phyloP scores from a whole-genome alignment of 345 rosid species.

The Linum lewisii region DNA sequence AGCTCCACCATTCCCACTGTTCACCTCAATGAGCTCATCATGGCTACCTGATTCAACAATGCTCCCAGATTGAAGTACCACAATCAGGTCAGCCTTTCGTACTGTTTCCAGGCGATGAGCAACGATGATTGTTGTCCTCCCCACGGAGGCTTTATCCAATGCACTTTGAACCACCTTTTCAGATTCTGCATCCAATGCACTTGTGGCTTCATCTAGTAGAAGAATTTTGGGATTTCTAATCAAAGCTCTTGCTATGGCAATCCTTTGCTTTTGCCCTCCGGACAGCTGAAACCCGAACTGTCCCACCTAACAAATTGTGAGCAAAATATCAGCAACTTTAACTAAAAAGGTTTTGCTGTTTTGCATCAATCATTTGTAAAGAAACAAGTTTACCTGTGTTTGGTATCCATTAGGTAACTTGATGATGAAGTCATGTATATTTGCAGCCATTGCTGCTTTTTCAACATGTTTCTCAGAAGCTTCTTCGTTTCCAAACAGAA shows the following conservation, averaged over 20 bases:
- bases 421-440: conserved; percentile 45
- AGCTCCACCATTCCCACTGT: conserved; percentile 23
- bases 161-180: conserved; percentile 47
- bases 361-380: neutral
- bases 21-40: conserved; percentile 32
- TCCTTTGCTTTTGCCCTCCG: conserved; percentile 53
- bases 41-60: conserved; percentile 46
- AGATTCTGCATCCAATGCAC: conserved; percentile 43
- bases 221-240: conserved; percentile 39
- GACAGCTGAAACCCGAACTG: conserved; percentile 43
- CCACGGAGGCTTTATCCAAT: conserved; percentile 36
- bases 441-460: conserved; percentile 43
- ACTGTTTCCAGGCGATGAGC: conserved; percentile 48
- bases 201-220: conserved; percentile 33
- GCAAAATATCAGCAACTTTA: neutral
- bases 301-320: conserved; percentile 29
- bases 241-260: conserved; percentile 54
- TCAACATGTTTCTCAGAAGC: conserved; percentile 31
- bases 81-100: conserved; percentile 31
- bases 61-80: conserved; percentile 32
- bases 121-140: conserved; percentile 39
- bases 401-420: conserved; percentile 39
- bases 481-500: conserved; percentile 42
- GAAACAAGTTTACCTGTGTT: conserved; percentile 23
- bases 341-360: conserved; percentile 1